Evolutionary conservation across 2,329 filamentous ascomycete species (phyloP).

Genomic region (Thielaviopsis cerberus): DNA sequence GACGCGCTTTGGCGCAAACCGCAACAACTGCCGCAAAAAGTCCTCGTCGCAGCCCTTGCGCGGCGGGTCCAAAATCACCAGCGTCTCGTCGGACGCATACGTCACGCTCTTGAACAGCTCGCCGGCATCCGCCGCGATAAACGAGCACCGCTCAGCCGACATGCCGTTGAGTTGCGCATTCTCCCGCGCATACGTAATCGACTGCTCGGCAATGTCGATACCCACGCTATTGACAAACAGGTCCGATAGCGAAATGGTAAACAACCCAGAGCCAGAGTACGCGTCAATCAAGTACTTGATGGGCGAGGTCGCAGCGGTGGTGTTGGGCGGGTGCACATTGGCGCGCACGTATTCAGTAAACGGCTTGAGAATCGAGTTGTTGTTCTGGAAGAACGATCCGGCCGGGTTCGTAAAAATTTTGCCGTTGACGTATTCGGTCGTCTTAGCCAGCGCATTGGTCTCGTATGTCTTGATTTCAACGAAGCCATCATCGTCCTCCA

Average conservation of each 20-base stretch:
- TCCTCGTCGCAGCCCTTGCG: slow-evolving; percentile 79
- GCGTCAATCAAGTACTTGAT: slow-evolving; percentile 89
- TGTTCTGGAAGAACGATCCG: slow-evolving; percentile 96
- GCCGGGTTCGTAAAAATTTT: slow-evolving; percentile 82
- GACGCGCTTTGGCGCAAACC: slow-evolving; percentile 59
- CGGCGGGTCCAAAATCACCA: slow-evolving; percentile 91
- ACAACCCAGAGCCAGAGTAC: slow-evolving; percentile 91
- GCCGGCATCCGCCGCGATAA: slow-evolving; percentile 76
- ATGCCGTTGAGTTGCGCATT: slow-evolving; percentile 69
- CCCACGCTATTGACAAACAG: slow-evolving; percentile 72
- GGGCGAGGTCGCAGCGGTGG: slow-evolving; percentile 16
- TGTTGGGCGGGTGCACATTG: slow-evolving; percentile 43
- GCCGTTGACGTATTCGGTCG: slow-evolving; percentile 72
- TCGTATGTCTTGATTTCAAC: slow-evolving; percentile 74
- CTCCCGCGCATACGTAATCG: slow-evolving; percentile 56
- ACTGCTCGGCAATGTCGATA: slow-evolving; percentile 70
- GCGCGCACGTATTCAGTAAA: slow-evolving; percentile 79
- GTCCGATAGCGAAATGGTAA: slow-evolving; percentile 79
- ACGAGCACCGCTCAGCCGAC: slow-evolving; percentile 47
- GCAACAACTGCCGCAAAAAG: slow-evolving; percentile 65
- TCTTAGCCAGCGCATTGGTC: slow-evolving; percentile 64
- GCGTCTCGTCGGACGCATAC: slow-evolving; percentile 53
- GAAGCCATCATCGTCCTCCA: slow-evolving; percentile 33
- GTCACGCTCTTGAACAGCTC: slow-evolving; percentile 47
- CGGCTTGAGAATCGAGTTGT: slow-evolving; percentile 81